Percentiles rank a stretch among this genome's conserved stretches.
These are phyloP conservation scores for Spathaspora arborariae DNA, from an alignment of 805 yeast genomes.

Conservation along the genomic window DNA sequence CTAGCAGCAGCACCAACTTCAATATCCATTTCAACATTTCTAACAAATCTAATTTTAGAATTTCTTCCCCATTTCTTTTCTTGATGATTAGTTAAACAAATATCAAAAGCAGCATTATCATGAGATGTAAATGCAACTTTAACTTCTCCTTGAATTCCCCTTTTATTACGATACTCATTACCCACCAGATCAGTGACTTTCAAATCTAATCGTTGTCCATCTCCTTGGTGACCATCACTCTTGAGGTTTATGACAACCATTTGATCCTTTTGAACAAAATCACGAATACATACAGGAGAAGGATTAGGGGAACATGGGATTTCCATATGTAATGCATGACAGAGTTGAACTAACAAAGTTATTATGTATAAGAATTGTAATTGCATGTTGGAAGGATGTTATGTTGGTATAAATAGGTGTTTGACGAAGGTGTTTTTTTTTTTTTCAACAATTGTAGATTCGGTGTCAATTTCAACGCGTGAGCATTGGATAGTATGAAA, in stretches of 20 bases:
- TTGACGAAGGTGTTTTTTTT: neutral
- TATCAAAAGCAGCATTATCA: slow-evolving; percentile 79
- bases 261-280: slow-evolving; percentile 80
- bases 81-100: slow-evolving; percentile 76
- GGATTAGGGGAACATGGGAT: slow-evolving; percentile 45
- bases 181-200: slow-evolving; percentile 74
- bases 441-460: neutral
- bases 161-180: slow-evolving; percentile 72
- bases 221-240: slow-evolving; percentile 73
- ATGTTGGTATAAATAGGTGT: neutral
- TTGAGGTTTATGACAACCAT: slow-evolving; percentile 81
- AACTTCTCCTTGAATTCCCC: slow-evolving; percentile 68
- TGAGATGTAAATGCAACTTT: slow-evolving; percentile 84
- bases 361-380: neutral
- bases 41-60: slow-evolving; percentile 43
- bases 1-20: slow-evolving; percentile 97
- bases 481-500: neutral
- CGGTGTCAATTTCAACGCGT: neutral
- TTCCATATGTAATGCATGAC: slow-evolving; percentile 47
- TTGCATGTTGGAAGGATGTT: neutral
- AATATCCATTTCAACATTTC: slow-evolving; percentile 84
- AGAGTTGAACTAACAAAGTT: slow-evolving; percentile 19
- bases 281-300: slow-evolving; percentile 82
- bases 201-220: slow-evolving; percentile 79
- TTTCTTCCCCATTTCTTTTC: slow-evolving; percentile 24